Base-by-base conservation (phyloP, 2,329 filamentous ascomycete species). In the Dryadomyces quercivorus region DNA sequence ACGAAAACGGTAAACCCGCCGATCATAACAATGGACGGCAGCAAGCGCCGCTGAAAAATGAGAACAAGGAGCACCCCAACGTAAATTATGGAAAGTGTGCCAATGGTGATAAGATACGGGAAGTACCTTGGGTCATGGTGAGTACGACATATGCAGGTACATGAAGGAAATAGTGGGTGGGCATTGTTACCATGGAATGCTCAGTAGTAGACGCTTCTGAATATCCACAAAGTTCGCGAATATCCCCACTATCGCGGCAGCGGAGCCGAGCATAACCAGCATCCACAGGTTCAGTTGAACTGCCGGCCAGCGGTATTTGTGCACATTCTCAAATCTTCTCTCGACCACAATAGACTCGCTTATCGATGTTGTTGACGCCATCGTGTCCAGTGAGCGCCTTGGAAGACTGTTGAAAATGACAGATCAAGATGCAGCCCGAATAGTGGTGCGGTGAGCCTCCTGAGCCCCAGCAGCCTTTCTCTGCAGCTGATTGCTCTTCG, bases 301-400 rank as follows among this genome's bases (percentile, higher is more conserved):
- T n/a, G 80, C 78, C 18, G 82, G 82, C 82, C 82, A 86, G 69
- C 81, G 80, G 72, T 85, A 86, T 45, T 75, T 76, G 63, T 78
- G 77, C 4, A 81, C 66, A 59, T 72, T 72, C 57, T 70, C 63
- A 43, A 71, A 74, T 72, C 55, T 42, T 4, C 49, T 44, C 21
- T 56, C 57, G 22, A 52, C 15, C 16, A 57, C 52, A 4, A 57
- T 10, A 16, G 57, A 59, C 1, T 40, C 57, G 54, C 45, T 55
- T n/a, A 47, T 34, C 3, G 46, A 50, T 15, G 54, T 50, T 5
- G 50, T 16, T 3, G 57, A 53, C 2, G 52, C 52, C 57, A 56
- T 58, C 13, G 42, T 40, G 46, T 9, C 20, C 42, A 16, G 16
- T 44, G 7, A 13, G 3, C 12, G 5, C 5, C 12, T 42, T 31